Evolutionary conservation across 2,329 filamentous ascomycete genomes (phyloP), one percentile per base, ranked within the genome.

Genomic region (Colletotrichum spaethianum): DNA sequence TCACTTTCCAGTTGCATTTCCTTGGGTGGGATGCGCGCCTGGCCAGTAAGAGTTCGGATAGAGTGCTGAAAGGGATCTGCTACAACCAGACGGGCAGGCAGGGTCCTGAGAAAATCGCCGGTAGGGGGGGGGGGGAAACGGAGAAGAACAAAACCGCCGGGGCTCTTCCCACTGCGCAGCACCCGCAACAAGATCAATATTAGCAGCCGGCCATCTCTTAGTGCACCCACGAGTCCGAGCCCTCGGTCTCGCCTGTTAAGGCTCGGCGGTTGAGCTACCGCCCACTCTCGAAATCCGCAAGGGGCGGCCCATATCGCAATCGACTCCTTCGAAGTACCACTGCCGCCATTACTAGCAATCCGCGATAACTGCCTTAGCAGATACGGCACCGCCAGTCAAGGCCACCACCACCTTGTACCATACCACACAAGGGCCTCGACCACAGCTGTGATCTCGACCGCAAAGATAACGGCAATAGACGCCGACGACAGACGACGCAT

Each of bases 31-130:
- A 33, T n/a, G 33, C 23, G 33, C 16, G 20, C 12, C 31, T 69
- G 33, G 61, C 61, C 52, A 65, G 44, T 69, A 9, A 42, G 40
- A 33, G 46, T 12, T 33, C 14, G 12, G 33, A 16, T n/a, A 33
- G 23, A 40, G 48, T 52, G 48, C 36, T n/a, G 9, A 26, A 63
- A 44, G 16, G n/a, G 52, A 53, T 62, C 61, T 61, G 44, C 61
- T 26, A 12, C 33, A 20, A 36, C 46, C 26, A 57, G 52, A 65
- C 33, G 44, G 53, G n/a, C 67, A 70, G 26, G 62, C 52, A 66
- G 61, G 42, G 33, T 38, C 67, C 67, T 44, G 42, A 44, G 14
- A 65, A 46, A 36, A 57, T 36, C 33, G 44, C 23, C 38, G 52
- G 44, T 26, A 46, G n/a, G n/a, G 50, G 46, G 18, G 46, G 33